Conservation (phyloP, 2,329 filamentous ascomycete species). For the Monosporascus cannonballus region DNA sequence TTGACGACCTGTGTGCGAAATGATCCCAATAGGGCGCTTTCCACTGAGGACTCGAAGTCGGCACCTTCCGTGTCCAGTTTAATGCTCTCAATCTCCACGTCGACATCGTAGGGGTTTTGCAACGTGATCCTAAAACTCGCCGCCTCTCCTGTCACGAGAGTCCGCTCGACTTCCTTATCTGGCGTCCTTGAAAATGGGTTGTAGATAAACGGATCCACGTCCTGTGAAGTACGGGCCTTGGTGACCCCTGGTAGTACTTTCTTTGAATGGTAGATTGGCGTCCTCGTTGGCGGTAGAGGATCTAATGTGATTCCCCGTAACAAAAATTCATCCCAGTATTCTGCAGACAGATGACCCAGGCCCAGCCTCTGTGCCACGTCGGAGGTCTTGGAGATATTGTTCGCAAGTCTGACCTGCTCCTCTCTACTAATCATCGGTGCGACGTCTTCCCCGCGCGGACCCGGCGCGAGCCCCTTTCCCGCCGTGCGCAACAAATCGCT, state of each 20-base stretch:
- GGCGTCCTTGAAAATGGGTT: constrained; percentile 78
- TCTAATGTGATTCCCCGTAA: constrained; percentile 72
- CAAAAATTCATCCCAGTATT: constrained; percentile 97
- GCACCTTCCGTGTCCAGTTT: constrained; percentile 68
- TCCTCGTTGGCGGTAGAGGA: constrained; percentile 50
- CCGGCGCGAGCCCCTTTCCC: constrained; percentile 72
- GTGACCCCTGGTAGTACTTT: constrained; percentile 46
- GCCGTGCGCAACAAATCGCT: constrained; percentile 77
- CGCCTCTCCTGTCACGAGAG: constrained; percentile 73
- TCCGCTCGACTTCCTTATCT: constrained; percentile 55
- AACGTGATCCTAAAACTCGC: constrained; percentile 76
- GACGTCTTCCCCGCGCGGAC: constrained; percentile 60
- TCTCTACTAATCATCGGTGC: constrained; percentile 68
- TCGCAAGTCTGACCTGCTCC: constrained; percentile 77
- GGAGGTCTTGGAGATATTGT: constrained; percentile 80
- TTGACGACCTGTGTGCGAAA: constrained; percentile 76
- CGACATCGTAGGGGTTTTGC: constrained; percentile 92
- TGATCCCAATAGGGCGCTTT: constrained; percentile 66
- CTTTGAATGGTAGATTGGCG: constrained; percentile 60
- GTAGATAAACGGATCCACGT: constrained; percentile 84
- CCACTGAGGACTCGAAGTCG: constrained; percentile 60
- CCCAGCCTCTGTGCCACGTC: constrained; percentile 72
- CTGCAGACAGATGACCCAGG: constrained; percentile 61
- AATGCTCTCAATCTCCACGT: constrained; percentile 81
- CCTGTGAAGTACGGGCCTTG: constrained; percentile 47